A percentile compares a stretch with the other conserved stretches of the same genome.
Evolutionary conservation across 345 rosid species (phyloP).

Genomic region (Trapa bicornis): DNA sequence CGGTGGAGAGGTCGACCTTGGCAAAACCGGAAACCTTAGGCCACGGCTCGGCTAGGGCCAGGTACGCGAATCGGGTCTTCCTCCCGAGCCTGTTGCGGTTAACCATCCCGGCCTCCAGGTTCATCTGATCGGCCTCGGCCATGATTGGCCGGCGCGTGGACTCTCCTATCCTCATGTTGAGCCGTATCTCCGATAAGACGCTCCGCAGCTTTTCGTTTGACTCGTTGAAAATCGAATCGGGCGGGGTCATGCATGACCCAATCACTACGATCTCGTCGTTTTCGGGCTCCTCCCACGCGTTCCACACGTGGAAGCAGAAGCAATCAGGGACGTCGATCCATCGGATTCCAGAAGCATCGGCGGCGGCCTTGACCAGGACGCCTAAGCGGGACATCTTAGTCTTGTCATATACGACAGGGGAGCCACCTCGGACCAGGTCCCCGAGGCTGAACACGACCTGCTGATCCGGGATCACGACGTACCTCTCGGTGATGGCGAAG

Average conservation of each 20-base stretch:
- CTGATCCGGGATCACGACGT: constrained; percentile 76
- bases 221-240: constrained; percentile 82
- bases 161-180: constrained; percentile 48
- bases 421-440: constrained; percentile 74
- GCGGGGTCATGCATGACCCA: constrained; percentile 83
- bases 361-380: constrained; percentile 48
- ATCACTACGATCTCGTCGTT: constrained; percentile 72
- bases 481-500: constrained; percentile 64
- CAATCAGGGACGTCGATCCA: constrained; percentile 76
- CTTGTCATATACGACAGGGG: constrained; percentile 76
- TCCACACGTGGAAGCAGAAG: constrained; percentile 94
- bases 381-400: constrained; percentile 64
- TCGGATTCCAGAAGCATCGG: constrained; percentile 24
- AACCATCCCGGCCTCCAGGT: constrained; percentile 88
- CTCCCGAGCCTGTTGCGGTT: constrained; percentile 64
- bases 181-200: constrained; percentile 60
- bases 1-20: constrained; percentile 51
- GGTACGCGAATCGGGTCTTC: constrained; percentile 51
- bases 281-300: constrained; percentile 89
- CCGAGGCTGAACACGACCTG: constrained; percentile 74
- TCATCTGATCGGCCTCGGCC: constrained; percentile 40
- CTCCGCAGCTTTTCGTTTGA: constrained; percentile 62
- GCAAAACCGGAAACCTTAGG: constrained; percentile 84
- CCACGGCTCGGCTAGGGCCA: constrained; percentile 86
- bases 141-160: constrained; percentile 56